Evolutionary conservation across 495 filamentous ascomycete species (phyloP).

Genomic region (Annulohypoxylon bovei): DNA sequence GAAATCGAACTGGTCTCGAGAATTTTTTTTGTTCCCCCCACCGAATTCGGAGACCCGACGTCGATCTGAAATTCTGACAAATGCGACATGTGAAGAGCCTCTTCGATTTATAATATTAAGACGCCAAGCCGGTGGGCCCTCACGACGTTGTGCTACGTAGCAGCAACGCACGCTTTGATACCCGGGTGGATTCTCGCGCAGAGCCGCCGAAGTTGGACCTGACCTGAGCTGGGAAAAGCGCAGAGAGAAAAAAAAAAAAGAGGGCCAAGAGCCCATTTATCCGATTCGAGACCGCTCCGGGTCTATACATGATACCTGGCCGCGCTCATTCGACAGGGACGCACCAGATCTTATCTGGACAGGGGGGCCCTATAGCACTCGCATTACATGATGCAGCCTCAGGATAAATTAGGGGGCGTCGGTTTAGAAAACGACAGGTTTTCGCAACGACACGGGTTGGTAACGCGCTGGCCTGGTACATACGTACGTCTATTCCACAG

Average conservation of each 20-base stretch:
- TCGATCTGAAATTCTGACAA: constrained; percentile 38
- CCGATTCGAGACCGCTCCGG: constrained; percentile 26
- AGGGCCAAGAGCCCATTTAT: constrained; percentile 41
- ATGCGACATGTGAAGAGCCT: constrained; percentile 41
- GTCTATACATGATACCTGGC: constrained; percentile 14
- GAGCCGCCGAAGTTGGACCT: constrained; percentile 39
- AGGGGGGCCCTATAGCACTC: constrained; percentile 27
- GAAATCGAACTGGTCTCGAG: neutral
- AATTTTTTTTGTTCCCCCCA: neutral
- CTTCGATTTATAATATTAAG: constrained; percentile 37
- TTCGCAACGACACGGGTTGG: constrained; percentile 9
- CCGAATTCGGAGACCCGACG: constrained; percentile 20
- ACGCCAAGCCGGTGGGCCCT: constrained; percentile 23
- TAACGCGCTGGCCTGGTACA: neutral
- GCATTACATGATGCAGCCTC: constrained; percentile 38
- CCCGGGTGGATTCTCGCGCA: constrained; percentile 31
- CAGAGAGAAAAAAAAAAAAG: no score
- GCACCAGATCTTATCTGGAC: constrained; percentile 28
- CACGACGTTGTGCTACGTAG: constrained; percentile 30
- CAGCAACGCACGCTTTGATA: neutral
- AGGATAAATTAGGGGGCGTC: constrained; percentile 40
- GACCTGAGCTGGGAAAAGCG: constrained; percentile 11
- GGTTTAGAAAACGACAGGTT: constrained; percentile 19
- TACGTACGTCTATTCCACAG: constrained; percentile 1
- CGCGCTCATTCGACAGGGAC: constrained; percentile 9